Base-by-base conservation (phyloP, 495 filamentous ascomycete genomes). In the Schizothecium vesticola region DNA sequence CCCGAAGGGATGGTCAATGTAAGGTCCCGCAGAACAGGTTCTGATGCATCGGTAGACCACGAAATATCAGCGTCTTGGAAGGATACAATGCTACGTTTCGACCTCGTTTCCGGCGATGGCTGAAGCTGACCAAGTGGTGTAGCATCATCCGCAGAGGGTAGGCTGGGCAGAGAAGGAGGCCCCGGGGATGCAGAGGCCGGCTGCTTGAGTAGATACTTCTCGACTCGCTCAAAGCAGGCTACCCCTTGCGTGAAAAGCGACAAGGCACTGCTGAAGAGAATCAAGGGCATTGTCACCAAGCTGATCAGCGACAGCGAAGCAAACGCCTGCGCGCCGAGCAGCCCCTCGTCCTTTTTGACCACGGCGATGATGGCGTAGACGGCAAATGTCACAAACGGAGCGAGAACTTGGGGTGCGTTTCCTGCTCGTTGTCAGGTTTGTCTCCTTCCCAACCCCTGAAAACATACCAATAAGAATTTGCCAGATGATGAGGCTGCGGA, bases 151-250 rank as follows among this genome's bases (percentile, higher is more conserved):
- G 13, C 3, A 1, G 6, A 16, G 13, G 43, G 22, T 23, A 13
- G 29, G 26, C 1, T 22, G 13, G 16, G 21, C 19, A 3, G 19
- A 29, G 19, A 7, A 13, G 21, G 19, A 56, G 63, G 8, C 29
- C 16, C 22, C 2, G 51, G 1, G 5, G 63, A 21, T 16, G 51
- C 55, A 8, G 24, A 25, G 12, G 36, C n/a, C 36, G 63, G 21
- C 63, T 57, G 36, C 43, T 29, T n/a, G 22, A 24, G 23, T 3
- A 57, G 59, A 31, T 57, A 89, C 11, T 79, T 76, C 66, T 88
- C 84, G 31, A 89, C 85, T 0, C 87, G 80, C n/a, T 77, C 74
- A 69, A 90, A 89, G 31, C 84, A 86, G 0, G 84, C 85, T 4
- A 86, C 73, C 2, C 83, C 83, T 2, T 82, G 82, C 19, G 80